Percentiles rank a stretch among this genome's conserved stretches.
Evolutionary conservation across 176 grass and related monocot genomes (phyloP).

Genomic region (Cenchrus fungigraminus): DNA sequence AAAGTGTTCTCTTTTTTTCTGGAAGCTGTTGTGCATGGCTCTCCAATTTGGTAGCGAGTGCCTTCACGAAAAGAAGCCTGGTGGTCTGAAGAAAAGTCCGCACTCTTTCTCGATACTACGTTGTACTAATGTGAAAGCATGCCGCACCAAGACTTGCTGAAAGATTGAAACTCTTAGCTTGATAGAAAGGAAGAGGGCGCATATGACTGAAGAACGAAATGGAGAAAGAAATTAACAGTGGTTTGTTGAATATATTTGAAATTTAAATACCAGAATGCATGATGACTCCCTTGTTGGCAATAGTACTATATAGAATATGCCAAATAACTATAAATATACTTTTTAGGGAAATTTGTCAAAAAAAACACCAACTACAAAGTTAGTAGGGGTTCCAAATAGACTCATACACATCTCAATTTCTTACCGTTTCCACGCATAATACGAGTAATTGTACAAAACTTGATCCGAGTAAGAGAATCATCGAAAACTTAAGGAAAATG

Average conservation of each 20-base stretch:
- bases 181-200: constrained; percentile 10
- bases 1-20: background rate
- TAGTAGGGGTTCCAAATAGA: too few species aligned
- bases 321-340: background rate
- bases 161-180: background rate
- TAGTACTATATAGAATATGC: background rate
- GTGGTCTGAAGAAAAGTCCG: background rate
- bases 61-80: background rate
- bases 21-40: background rate
- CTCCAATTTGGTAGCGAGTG: background rate
- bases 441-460: background rate
- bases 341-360: background rate
- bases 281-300: background rate
- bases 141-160: background rate
- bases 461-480: background rate
- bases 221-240: background rate
- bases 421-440: too few species aligned
- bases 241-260: background rate
- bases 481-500: background rate
- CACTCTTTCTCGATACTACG: background rate
- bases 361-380: too few species aligned
- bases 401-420: background rate
- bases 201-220: background rate
- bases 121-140: constrained; percentile 52
- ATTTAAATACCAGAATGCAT: background rate